Base-by-base conservation (phyloP, 805 yeast genomes). In the Ogataea dorogensis region DNA sequence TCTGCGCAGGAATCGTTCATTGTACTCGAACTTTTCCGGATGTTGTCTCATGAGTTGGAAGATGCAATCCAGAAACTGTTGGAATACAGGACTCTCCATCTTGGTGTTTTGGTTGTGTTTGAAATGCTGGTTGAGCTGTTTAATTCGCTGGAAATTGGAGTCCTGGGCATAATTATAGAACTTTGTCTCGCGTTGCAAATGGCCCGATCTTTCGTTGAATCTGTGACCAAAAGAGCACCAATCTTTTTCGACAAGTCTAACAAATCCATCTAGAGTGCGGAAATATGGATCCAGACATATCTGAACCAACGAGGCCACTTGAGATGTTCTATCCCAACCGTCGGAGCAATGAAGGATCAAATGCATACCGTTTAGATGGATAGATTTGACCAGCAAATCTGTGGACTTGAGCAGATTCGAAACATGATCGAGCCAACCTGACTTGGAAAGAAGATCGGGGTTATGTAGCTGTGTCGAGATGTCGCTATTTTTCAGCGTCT, bases 291-390 rank as follows among this genome's bases (percentile, higher is more conserved):
- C 98, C 7, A 89, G 66, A 53, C 96, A 86, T 5, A 93, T 62
- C 60, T 91, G 91, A 16, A 89, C 76, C 43, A 93, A 64, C 2
- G 96, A 81, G 5, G 88, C 73, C 1, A 89, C 75, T 56, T 93
- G 98, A 0, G 97, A 78, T 0, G 98, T 93, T 40, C 98, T 68
- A 56, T 93, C 98, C 98, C 98, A 93, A 1, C 98, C 98, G 64
- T 93, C 98, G 1, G 97, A 87, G 58, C 98, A 93, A 64, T 93
- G 98, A 5, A 93, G 73, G 7, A 93, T 56, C 4, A 91, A 71
- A 57, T 91, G 94, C 13, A 93, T 83, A 44, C 80, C 77, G 58
- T 87, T 86, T 49, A 81, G 75, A 36, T 86, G 85, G 15, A 93
- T 72, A n/a, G 91, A 83, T 53, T 86, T 82, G 17, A 83, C 77